Evolutionary conservation across 1,284 basidiomycete species (phyloP).

Genomic region (Melanopsichium pennsylvanicum): DNA sequence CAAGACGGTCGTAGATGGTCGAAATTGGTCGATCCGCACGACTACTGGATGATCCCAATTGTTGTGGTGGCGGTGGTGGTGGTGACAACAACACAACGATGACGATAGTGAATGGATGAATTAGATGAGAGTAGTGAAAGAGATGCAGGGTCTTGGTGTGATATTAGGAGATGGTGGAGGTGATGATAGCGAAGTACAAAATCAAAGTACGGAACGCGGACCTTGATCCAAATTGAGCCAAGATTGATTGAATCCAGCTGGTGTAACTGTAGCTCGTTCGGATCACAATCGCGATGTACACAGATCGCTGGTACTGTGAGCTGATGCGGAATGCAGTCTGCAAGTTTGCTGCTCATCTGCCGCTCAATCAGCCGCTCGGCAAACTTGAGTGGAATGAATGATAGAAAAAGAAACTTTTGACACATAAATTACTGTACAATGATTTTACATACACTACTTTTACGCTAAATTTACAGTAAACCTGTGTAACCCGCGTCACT

Average conservation of each 20-base stretch:
- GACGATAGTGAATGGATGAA: neutral
- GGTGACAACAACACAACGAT: too few relatives aligned
- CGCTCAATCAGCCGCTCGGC: too few relatives aligned
- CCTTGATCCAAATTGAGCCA: neutral
- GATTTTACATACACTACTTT: too few relatives aligned
- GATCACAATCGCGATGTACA: neutral
- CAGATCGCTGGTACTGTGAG: neutral
- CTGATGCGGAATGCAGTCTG: slow-evolving; percentile 13
- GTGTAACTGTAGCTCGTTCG: neutral
- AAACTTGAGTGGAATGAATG: too few relatives aligned
- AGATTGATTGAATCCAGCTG: neutral
- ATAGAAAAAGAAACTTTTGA: too few relatives aligned
- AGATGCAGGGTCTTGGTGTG: neutral
- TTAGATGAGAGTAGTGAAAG: neutral
- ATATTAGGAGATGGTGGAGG: slow-evolving; percentile 22
- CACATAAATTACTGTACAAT: too few relatives aligned
- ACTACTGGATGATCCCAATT: neutral
- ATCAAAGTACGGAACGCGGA: slow-evolving; percentile 18
- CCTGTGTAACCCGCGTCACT: too few relatives aligned
- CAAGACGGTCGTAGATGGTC: too few relatives aligned
- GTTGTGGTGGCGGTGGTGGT: neutral
- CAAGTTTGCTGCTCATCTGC: neutral
- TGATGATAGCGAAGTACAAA: slow-evolving; percentile 20
- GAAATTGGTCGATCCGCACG: too few relatives aligned
- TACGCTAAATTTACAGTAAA: too few relatives aligned